A percentile compares a stretch with the other conserved stretches of the same genome.
Evolutionary conservation across 805 yeast species (phyloP).

Genomic region (Saccharomycopsis sp.): DNA sequence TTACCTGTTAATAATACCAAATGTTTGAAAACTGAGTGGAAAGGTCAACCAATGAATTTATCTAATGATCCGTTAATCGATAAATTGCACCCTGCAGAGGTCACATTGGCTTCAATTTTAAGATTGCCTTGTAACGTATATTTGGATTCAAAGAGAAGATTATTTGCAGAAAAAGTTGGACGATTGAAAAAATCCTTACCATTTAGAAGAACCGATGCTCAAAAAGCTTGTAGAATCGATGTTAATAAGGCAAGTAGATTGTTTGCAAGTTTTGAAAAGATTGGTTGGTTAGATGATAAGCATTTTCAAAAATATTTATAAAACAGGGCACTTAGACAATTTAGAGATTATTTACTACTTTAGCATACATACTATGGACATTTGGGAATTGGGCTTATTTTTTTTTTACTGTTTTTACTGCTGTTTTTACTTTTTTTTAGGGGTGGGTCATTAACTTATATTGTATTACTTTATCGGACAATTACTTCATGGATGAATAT

Average conservation of each 20-base stretch:
- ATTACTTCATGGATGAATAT: no score
- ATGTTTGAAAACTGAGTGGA: slow-evolving; percentile 90
- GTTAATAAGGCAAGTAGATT: slow-evolving; percentile 92
- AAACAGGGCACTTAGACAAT: no score
- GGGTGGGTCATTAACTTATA: no score
- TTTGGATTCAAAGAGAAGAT: slow-evolving; percentile 71
- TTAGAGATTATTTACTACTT: no score
- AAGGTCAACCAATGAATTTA: slow-evolving; percentile 95
- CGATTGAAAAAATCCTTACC: slow-evolving; percentile 64
- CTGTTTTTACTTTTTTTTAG: neutral
- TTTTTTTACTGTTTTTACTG: neutral
- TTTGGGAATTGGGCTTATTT: no score
- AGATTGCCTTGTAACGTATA: slow-evolving; percentile 84
- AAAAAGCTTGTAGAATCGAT: slow-evolving; percentile 94
- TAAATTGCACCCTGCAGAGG: slow-evolving; percentile 87
- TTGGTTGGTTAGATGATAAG: slow-evolving; percentile 83
- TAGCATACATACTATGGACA: no score
- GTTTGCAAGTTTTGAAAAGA: slow-evolving; percentile 83
- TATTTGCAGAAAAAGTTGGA: slow-evolving; percentile 83
- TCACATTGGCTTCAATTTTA: slow-evolving; percentile 75
- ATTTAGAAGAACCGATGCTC: slow-evolving; percentile 95
- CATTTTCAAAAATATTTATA: slow-evolving; percentile 45
- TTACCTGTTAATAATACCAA: slow-evolving; percentile 58
- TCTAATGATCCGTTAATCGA: slow-evolving; percentile 64
- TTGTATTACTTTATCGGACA: no score